Evolutionary conservation across 129 eudicot species (phyloP).

Genomic region (Centaurea solstitialis): DNA sequence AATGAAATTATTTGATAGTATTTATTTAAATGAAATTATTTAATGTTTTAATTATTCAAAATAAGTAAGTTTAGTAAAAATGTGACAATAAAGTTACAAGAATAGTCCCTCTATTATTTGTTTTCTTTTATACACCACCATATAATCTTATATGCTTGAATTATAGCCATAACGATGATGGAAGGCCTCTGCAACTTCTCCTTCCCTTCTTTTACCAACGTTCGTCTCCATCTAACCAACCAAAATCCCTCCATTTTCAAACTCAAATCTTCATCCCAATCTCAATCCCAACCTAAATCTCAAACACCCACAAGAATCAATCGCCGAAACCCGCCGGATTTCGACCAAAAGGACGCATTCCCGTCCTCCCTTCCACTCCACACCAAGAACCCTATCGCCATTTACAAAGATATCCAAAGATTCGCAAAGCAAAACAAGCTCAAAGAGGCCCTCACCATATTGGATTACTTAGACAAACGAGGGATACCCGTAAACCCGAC

Average conservation of each 20-base stretch:
- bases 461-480: slow-evolving; percentile 65
- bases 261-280: neutral
- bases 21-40: too few species aligned
- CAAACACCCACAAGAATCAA: slow-evolving; percentile 14
- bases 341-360: slow-evolving; percentile 43
- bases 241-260: slow-evolving; percentile 23
- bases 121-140: too few species aligned
- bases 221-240: slow-evolving; percentile 33
- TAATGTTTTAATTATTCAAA: too few species aligned
- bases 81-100: too few species aligned
- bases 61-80: too few species aligned
- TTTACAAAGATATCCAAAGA: slow-evolving; percentile 60
- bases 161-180: slow-evolving; percentile 22
- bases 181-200: slow-evolving; percentile 24
- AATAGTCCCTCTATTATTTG: too few species aligned
- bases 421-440: slow-evolving; percentile 68
- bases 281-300: slow-evolving; percentile 4
- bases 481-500: slow-evolving; percentile 80
- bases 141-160: neutral
- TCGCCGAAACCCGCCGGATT: slow-evolving; percentile 13
- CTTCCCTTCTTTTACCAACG: slow-evolving; percentile 23
- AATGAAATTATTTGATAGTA: too few species aligned
- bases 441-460: slow-evolving; percentile 62
- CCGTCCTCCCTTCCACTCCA: slow-evolving; percentile 60
- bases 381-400: slow-evolving; percentile 66